Evolutionary conservation across 805 yeast genomes (phyloP).

Genomic region (Lachancea cidri): DNA sequence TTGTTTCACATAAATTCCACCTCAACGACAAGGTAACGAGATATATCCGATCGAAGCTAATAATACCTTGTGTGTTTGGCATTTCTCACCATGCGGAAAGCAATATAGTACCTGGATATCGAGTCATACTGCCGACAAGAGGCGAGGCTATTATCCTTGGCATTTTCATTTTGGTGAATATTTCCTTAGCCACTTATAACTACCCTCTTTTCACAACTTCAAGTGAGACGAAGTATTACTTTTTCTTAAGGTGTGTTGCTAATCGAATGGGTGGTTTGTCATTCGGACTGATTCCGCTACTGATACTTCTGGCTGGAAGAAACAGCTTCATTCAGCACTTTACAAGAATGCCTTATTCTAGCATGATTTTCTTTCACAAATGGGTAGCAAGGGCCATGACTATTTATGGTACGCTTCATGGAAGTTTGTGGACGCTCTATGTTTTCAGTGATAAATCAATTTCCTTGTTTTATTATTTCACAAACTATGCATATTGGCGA

Average conservation of each 20-base stretch:
- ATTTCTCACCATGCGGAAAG: slow-evolving; percentile 10
- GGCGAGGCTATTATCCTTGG: slow-evolving; percentile 9
- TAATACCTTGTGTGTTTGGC: slow-evolving; percentile 7
- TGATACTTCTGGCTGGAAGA: slow-evolving; percentile 64
- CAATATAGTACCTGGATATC: slow-evolving; percentile 4
- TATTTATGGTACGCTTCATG: slow-evolving; percentile 37
- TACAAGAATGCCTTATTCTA: slow-evolving; percentile 59
- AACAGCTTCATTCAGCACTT: slow-evolving; percentile 59
- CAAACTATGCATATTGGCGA: slow-evolving; percentile 29
- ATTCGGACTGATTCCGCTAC: slow-evolving; percentile 45
- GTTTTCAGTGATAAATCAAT: slow-evolving; percentile 10
- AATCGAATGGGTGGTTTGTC: slow-evolving; percentile 46
- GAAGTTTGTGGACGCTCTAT: slow-evolving; percentile 29
- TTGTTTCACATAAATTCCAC: slow-evolving; percentile 1
- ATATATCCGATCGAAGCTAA: slow-evolving; percentile 5
- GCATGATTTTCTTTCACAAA: slow-evolving; percentile 64
- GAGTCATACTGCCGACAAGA: slow-evolving; percentile 9
- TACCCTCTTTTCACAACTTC: slow-evolving; percentile 6
- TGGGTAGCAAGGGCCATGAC: slow-evolving; percentile 43
- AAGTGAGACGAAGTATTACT: slow-evolving; percentile 6
- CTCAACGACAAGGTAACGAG: slow-evolving; percentile 4
- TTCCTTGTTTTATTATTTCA: slow-evolving; percentile 23
- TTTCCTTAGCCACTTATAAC: slow-evolving; percentile 3
- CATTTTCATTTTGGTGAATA: slow-evolving; percentile 4
- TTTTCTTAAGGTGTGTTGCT: slow-evolving; percentile 29